phyloP scores from a whole-genome alignment of 2,329 filamentous ascomycete species.

The Escovopsis sp. region DNA sequence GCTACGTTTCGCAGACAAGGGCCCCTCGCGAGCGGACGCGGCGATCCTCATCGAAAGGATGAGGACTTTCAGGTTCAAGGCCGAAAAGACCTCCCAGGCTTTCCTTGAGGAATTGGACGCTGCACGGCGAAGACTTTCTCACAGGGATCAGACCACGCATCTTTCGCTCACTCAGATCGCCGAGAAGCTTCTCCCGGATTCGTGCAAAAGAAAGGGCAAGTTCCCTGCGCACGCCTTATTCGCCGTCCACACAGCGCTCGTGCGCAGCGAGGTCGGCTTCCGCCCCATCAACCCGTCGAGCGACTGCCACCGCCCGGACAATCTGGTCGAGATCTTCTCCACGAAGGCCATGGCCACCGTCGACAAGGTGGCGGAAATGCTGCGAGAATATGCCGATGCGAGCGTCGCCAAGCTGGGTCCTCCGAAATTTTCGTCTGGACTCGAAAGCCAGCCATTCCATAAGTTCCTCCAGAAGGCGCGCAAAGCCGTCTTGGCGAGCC shows the following conservation, averaged over 20 bases:
- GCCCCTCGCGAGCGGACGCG: constrained; percentile 29
- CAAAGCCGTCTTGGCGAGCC: constrained; percentile 33
- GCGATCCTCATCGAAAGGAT: constrained; percentile 31
- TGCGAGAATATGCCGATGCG: constrained; percentile 17
- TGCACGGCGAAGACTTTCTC: constrained; percentile 26
- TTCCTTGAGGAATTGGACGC: constrained; percentile 33
- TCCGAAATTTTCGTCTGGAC: constrained; percentile 7
- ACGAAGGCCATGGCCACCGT: constrained; percentile 15
- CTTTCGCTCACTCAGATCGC: constrained; percentile 37
- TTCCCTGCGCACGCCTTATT: constrained; percentile 41
- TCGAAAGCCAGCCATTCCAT: constrained; percentile 15
- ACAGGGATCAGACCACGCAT: constrained; percentile 23
- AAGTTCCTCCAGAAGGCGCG: constrained; percentile 35
- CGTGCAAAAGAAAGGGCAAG: constrained; percentile 18
- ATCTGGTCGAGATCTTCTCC: constrained; percentile 43
- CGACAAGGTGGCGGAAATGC: constrained; percentile 16
- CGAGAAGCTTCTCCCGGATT: constrained; percentile 23
- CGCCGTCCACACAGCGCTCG: constrained; percentile 52
- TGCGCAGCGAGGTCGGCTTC: constrained; percentile 45
- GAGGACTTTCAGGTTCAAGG: constrained; percentile 25
- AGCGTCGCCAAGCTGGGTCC: constrained; percentile 7
- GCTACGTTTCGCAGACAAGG: constrained; percentile 18
- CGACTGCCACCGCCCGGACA: constrained; percentile 31
- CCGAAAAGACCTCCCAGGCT: constrained; percentile 30
- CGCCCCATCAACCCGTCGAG: constrained; percentile 33